Conservation (phyloP, 208 protist species). For the Borovskyia barvae region DNA sequence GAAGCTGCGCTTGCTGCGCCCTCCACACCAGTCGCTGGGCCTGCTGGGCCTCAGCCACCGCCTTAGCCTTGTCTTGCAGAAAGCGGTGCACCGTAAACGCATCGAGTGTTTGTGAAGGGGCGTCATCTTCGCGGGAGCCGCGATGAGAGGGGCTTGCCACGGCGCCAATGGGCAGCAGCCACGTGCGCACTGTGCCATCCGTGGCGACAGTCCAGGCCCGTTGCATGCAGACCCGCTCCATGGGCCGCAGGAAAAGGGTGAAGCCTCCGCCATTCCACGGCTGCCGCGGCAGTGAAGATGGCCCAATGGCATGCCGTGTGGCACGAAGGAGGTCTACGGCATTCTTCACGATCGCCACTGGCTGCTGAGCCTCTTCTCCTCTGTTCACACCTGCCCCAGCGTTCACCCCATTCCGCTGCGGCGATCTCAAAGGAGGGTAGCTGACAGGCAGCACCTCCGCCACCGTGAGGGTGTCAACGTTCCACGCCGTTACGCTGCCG, state of each 20-base stretch:
- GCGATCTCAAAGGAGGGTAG: slow-evolving; percentile 29
- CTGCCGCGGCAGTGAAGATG: neutral
- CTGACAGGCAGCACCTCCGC: slow-evolving; percentile 35
- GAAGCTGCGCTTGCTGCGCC: slow-evolving; percentile 22
- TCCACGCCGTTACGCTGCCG: slow-evolving; percentile 43
- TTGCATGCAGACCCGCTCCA: slow-evolving; percentile 42
- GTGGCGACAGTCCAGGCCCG: slow-evolving; percentile 49
- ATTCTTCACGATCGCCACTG: slow-evolving; percentile 20
- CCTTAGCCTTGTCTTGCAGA: slow-evolving; percentile 30
- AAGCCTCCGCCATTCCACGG: slow-evolving; percentile 13
- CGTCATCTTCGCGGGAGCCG: neutral
- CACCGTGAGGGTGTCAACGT: slow-evolving; percentile 22
- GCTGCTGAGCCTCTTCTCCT: neutral
- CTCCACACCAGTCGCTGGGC: slow-evolving; percentile 10
- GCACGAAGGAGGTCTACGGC: slow-evolving; percentile 26
- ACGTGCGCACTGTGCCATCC: slow-evolving; percentile 59
- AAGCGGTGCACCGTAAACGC: slow-evolving; percentile 28
- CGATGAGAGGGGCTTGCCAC: neutral
- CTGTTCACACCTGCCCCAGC: neutral
- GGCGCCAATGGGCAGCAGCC: slow-evolving; percentile 32
- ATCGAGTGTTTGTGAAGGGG: slow-evolving; percentile 8
- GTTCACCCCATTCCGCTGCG: neutral
- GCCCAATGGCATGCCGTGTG: slow-evolving; percentile 1
- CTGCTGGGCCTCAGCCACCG: slow-evolving; percentile 16
- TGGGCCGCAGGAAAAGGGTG: slow-evolving; percentile 37